Evolutionary conservation across 2,329 filamentous ascomycete genomes (phyloP).

Genomic region (Zymoseptoria tritici): DNA sequence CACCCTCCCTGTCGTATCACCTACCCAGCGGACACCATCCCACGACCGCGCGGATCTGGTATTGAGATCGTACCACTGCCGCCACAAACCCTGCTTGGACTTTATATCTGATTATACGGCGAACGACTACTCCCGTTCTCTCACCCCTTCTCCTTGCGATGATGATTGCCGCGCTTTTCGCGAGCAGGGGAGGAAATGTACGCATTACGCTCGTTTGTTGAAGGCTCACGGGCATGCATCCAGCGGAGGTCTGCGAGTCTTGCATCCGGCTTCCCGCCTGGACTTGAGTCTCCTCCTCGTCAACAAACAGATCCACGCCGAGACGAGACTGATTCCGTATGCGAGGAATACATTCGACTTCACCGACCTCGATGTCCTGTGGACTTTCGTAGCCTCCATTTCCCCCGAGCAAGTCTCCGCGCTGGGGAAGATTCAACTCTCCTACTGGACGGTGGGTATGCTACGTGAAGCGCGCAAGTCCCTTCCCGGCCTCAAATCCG

Average conservation of each 20-base stretch:
- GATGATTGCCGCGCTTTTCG: neutral
- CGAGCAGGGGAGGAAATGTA: neutral
- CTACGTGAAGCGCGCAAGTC: neutral
- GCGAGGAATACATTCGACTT: neutral
- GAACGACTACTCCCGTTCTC: neutral
- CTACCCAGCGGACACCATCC: neutral
- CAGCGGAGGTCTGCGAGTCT: neutral
- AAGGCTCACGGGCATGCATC: neutral
- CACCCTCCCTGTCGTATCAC: neutral
- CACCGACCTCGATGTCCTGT: neutral
- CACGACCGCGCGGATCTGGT: neutral
- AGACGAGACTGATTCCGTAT: neutral
- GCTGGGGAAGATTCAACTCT: neutral
- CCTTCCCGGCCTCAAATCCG: neutral
- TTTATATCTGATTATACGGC: neutral
- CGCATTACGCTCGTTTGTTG: neutral
- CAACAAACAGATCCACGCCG: neutral
- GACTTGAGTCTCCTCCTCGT: neutral
- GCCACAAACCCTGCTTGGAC: neutral
- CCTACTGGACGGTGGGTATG: neutral
- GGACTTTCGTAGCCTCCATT: neutral
- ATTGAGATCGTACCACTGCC: neutral
- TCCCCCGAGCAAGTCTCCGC: neutral
- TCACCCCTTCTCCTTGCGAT: neutral
- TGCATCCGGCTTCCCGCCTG: neutral